These are phyloP conservation scores for Chlamydomonas eustigma DNA, from an alignment of 139 green algal genomes.

Conservation along the genomic window DNA sequence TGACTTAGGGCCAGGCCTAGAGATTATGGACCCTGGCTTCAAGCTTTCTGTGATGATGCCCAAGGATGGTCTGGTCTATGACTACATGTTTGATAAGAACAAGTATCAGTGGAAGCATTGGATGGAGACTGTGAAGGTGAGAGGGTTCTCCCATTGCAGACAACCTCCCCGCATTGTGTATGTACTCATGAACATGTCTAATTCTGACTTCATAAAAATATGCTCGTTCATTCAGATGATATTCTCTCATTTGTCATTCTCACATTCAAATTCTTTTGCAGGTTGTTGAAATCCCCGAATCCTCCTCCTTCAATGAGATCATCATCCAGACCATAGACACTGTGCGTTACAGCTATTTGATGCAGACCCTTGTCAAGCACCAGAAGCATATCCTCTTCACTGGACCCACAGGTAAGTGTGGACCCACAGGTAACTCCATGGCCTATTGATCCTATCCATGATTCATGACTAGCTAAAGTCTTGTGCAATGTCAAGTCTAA, in stretches of 20 bases:
- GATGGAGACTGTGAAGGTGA: slow-evolving; percentile 43
- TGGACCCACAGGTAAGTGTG: slow-evolving; percentile 49
- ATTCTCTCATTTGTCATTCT: too few relatives aligned
- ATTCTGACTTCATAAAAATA: too few relatives aligned
- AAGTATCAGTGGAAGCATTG: slow-evolving; percentile 46
- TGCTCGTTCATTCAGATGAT: too few relatives aligned
- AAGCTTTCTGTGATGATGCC: slow-evolving; percentile 23
- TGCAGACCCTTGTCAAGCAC: slow-evolving; percentile 36
- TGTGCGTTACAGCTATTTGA: slow-evolving; percentile 54
- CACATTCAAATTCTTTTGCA: too few relatives aligned
- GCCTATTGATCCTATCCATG: slow-evolving; percentile 9
- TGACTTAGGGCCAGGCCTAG: slow-evolving; percentile 62
- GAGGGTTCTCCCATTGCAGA: too few relatives aligned
- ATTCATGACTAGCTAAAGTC: too few relatives aligned
- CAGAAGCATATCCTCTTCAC: slow-evolving; percentile 51
- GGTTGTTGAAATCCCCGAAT: slow-evolving; percentile 22
- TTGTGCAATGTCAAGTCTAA: too few relatives aligned
- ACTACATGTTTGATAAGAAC: slow-evolving; percentile 60
- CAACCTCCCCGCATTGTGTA: too few relatives aligned
- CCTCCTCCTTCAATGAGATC: slow-evolving; percentile 45
- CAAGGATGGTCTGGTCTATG: slow-evolving; percentile 55
- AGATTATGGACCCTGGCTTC: slow-evolving; percentile 52
- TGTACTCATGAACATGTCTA: too few relatives aligned
- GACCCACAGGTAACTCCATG: too few relatives aligned
- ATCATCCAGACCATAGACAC: slow-evolving; percentile 70